Evolutionary conservation across 345 rosid genomes (phyloP), one percentile per base, ranked within the genome.

Genomic region (Populus tremula): DNA sequence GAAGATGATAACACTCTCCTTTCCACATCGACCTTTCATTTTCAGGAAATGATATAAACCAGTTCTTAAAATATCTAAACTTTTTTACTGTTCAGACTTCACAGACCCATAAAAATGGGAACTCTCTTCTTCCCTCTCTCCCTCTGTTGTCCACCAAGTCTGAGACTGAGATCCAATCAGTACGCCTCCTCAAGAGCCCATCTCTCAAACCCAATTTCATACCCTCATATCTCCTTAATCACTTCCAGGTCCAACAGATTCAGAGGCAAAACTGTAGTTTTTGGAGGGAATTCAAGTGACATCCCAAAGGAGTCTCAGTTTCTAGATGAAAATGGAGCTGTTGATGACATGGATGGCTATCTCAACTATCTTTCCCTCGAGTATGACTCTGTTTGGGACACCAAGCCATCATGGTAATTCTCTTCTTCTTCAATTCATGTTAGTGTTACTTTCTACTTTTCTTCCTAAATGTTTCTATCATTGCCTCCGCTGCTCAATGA

Each of bases 381-480:
- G 73, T 95, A 95, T 82, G 99, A 95, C 74, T 91, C 97, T 33
- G 97, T 95, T n/a, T 93, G 99, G 99, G 99, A 95, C 86, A 95
- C 98, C 35, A 92, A 92, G 79, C 97, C 99, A 9, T 90, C 91
- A 65, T 95, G 99, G 97, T 94, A 77, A 65, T 81, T 61, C 61
- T 66, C 50, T 54, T 61, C 53, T 12, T 2, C 12, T 2, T 38
- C 49, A 12, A 16, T 11, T 21, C 54, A 18, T 59, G 41, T 78
- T n/a, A 18, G 45, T 41, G 13, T 6, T 53, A 6, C 43, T n/a
- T 17, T 36, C 50, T 72, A 31, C 10, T 25, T 73, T 18, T 54
- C 64, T 43, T 23, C 10, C 49, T 68, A 16, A 12, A 68, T 68
- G 7, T 23, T 39, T n/a, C 17, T 38, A 5, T 41, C 23, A 21